Base-by-base conservation (phyloP, 768 basidiomycete genomes). In the Suillus cothurnatus region DNA sequence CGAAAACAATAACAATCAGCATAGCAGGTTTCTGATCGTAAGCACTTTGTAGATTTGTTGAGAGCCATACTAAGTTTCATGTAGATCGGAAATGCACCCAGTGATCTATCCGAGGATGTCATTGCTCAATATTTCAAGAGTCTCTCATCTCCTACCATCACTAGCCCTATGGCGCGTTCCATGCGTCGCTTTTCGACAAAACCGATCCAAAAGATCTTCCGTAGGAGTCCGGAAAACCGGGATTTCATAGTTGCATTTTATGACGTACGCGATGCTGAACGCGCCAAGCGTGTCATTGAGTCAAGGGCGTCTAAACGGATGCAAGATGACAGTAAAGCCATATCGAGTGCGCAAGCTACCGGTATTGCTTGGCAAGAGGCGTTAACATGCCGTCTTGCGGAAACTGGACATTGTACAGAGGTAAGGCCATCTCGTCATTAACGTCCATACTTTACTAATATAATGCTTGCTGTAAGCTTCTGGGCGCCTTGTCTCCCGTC, bases 191-290 rank as follows among this genome's bases (percentile, higher is more conserved):
- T 57, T 64, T 17, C 69, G 7, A 62, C 67, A 21, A 72, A 73
- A 41, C 73, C 74, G 57, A 81, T 90, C 64, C 86, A 88, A 71
- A 86, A 86, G 11, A 81, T 90, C 59, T 85, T 85, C 67, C 81
- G 82, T 41, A 82, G 82, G 39, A 82, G 81, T 66, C 84, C 84
- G 60, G 77, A 79, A 58, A 79, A 80, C 12, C 78, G 84, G 43
- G 88, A 88, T 8, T 76, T 85, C 50, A 76, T 90, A 53, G 79
- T 89, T 66, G 84, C 87, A 8, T 90, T 90, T 68, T 85, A 82
- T 74, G 88, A 91, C 68, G 72, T 83, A 52, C 82, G 88, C 60
- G 78, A 87, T 58, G 84, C 88, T 3, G 78, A 78, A 47, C 79
- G 78, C 7, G 85, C 85, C 34, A 81, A 82, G 58, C 71, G 69